These are phyloP conservation scores for Nannochloris sp. DNA, from an alignment of 139 green algal genomes.

Conservation along the genomic window DNA sequence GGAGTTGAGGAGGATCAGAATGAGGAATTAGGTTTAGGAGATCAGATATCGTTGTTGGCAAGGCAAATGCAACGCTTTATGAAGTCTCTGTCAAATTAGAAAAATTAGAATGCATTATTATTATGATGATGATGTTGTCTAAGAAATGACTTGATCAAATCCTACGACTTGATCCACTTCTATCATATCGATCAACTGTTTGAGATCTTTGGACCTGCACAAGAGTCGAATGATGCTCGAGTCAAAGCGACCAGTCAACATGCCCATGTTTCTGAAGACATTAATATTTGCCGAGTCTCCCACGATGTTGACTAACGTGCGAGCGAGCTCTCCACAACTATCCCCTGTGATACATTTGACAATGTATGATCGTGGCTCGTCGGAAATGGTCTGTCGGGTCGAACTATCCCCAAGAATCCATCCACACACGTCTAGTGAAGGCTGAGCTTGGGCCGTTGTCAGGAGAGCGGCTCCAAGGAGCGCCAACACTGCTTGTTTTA, in stretches of 20 bases:
- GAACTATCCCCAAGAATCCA: too few relatives aligned
- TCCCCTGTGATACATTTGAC: not conserved
- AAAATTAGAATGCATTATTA: not conserved
- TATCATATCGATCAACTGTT: not conserved
- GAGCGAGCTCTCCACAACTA: not conserved
- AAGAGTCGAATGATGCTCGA: not conserved
- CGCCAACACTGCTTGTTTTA: too few relatives aligned
- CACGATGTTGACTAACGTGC: not conserved
- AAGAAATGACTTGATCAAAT: not conserved
- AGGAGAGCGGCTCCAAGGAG: too few relatives aligned
- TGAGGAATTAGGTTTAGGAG: constrained; percentile 13
- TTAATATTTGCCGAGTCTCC: not conserved
- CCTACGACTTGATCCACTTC: constrained; percentile 7
- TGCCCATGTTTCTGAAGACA: not conserved
- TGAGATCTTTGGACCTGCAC: not conserved
- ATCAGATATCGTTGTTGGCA: constrained; percentile 23
- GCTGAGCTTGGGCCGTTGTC: too few relatives aligned
- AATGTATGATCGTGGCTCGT: not conserved
- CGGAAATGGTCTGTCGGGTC: not conserved
- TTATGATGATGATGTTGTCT: too few relatives aligned
- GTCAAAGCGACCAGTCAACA: not conserved
- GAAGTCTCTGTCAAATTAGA: constrained; percentile 18
- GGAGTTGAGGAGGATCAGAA: constrained; percentile 3
- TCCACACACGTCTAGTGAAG: too few relatives aligned
- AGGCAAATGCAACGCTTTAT: constrained; percentile 36